Base-by-base conservation (phyloP, 352 stramenopile species). In the Globisporangium uncinulatum region DNA sequence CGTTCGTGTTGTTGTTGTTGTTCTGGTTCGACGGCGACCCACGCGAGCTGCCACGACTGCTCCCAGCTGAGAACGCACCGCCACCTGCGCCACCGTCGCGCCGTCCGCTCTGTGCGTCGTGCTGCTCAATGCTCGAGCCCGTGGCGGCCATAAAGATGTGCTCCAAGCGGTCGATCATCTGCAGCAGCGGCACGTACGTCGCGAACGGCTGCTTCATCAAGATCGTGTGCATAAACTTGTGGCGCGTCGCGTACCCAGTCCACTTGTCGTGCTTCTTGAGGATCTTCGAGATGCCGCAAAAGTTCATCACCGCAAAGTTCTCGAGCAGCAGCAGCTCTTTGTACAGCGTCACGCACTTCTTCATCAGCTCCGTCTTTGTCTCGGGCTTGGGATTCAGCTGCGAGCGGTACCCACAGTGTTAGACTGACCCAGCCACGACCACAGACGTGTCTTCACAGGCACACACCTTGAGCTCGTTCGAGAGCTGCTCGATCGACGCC, bases 221-320 rank as follows among this genome's bases (percentile, higher is more conserved):
- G 55, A 95, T 92, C 61, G 80, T 90, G 59, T 89, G 79, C 79
- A 95, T 92, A 54, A 94, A 95, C 68, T 95, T 95, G 66, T 89
- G 86, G 31, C 86, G 83, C 31, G 86, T 95, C n/a, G 83, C 83
- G 58, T 95, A 95, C 47, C 86, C 86, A n/a, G 86, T 95, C 86
- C 86, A 95, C 62, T 94, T 93, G 74, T 95, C 86, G 60, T 95
- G 86, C 60, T 95, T 95, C 53, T 95, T 95, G 36, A 95, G 70
- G 54, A 95, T 95, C 75, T 95, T 95, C 46, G 83, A 94, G 70
- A 94, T 92, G 55, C 82, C 86, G 44, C 83, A 95, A 51, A 92
- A 95, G 65, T 95, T 95, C 79, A 95, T 95, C 24, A 95, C 83
- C 4, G 83, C 83, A 64, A 92, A 95, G 62, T 95, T 95, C 54